Percentiles rank a stretch among this genome's conserved stretches.
Evolutionary conservation across 2,329 filamentous ascomycete species (phyloP).

Genomic region (Aspergillus puulaauensis): DNA sequence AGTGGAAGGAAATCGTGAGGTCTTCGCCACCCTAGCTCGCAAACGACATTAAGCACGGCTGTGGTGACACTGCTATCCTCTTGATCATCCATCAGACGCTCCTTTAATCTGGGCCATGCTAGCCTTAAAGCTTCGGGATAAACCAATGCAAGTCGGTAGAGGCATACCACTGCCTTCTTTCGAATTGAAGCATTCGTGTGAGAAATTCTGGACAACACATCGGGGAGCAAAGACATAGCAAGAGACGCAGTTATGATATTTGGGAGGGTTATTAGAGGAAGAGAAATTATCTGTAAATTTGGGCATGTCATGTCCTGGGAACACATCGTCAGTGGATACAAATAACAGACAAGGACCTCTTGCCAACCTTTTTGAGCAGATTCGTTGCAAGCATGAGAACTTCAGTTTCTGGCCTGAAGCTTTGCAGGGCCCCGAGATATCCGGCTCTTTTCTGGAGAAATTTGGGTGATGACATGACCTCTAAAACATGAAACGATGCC

Average conservation of each 20-base stretch:
- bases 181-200: conserved; percentile 83
- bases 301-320: conserved; percentile 59
- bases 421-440: conserved; percentile 93
- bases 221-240: conserved; percentile 82
- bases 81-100: conserved; percentile 81
- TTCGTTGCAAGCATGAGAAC: conserved; percentile 98
- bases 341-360: not conserved
- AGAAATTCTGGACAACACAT: conserved; percentile 79
- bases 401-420: conserved; percentile 91
- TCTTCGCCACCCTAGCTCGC: conserved; percentile 89
- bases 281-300: conserved; percentile 73
- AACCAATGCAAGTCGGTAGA: conserved; percentile 91
- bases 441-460: conserved; percentile 94
- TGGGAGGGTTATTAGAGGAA: conserved; percentile 86
- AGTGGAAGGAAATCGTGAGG: conserved; percentile 92
- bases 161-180: conserved; percentile 93
- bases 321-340: conserved; percentile 12
- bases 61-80: conserved; percentile 93
- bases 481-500: conserved; percentile 96
- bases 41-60: conserved; percentile 94
- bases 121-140: conserved; percentile 91
- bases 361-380: conserved; percentile 78
- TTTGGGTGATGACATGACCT: conserved; percentile 97
- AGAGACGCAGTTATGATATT: conserved; percentile 92
- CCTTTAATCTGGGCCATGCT: conserved; percentile 97